Evolutionary conservation across 768 basidiomycete genomes (phyloP), one percentile per base, ranked within the genome.

Genomic region (Trametes cubensis): DNA sequence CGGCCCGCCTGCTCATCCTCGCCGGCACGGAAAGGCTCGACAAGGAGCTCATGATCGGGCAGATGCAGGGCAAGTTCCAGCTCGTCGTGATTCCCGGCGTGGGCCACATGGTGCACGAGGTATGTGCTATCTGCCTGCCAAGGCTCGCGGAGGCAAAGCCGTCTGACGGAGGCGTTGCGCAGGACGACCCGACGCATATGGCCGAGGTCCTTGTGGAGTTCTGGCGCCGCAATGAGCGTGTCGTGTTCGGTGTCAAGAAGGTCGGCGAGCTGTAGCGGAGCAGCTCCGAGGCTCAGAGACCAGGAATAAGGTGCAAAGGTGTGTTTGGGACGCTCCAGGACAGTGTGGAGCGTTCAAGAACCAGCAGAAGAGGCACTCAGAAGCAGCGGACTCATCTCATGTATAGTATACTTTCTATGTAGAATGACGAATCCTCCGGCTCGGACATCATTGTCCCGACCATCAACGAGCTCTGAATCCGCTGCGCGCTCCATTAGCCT

Each of bases 71-170:
- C 34, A 98, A 97, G 73, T 99, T 98, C 75, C 96, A 98, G 75
- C 82, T 98, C 73, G 88, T 83, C 23, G 94, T 99, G 40, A 82
- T 96, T 62, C 83, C 86, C 10, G 86, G 87, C 38, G 92, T 93
- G 0, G 96, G 97, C 0, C 97, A 99, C 71, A 91, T 97, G 79
- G 72, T 99, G 23, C 96, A 98, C 48, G 96, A 98, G 81, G 94
- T 94, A 57, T 47, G 83, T 71, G 14, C 17, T 49, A 23, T 45
- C 17, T 17, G 6, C 4, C 26, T 17, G 6, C 4, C 26, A 17
- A 44, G 14, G 14, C 34, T 10, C 11, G 40, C 48, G 26, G 25
- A 28, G 3, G 13, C 13, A 21, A 20, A n/a, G 4, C 8, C 5
- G 11, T 7, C 26, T 14, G 21, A 38, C 60, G 58, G 30, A 21